phyloP scores from a whole-genome alignment of 2,329 filamentous ascomycete species.

The Clonostachys chloroleuca region DNA sequence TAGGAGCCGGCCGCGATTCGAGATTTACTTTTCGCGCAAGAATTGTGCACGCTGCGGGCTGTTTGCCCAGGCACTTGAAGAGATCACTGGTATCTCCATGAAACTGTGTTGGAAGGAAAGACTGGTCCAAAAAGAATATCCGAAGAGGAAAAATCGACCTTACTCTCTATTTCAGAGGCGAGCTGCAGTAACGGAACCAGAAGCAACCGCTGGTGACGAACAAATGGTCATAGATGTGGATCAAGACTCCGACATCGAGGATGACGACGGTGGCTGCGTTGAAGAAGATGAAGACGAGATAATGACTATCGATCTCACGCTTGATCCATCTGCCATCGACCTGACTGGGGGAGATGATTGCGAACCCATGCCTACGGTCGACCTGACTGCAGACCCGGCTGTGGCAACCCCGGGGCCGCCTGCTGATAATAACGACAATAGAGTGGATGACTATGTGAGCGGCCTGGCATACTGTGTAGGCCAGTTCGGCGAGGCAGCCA shows the following conservation, averaged over 20 bases:
- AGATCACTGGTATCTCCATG: slow-evolving; percentile 17
- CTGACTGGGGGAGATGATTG: background rate
- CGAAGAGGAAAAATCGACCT: no score
- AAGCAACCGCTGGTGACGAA: background rate
- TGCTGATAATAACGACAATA: slow-evolving; percentile 1
- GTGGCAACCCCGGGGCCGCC: no score
- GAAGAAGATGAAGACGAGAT: background rate
- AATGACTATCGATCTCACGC: no score
- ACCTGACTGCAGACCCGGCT: no score
- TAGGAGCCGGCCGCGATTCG: slow-evolving; percentile 17
- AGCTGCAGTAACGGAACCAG: background rate
- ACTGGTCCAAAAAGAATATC: slow-evolving; percentile 17
- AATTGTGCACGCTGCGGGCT: slow-evolving; percentile 19
- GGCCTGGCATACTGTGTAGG: slow-evolving; percentile 25
- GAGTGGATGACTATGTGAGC: slow-evolving; percentile 7
- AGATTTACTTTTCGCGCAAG: slow-evolving; percentile 26
- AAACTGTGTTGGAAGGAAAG: slow-evolving; percentile 17
- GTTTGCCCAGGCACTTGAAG: slow-evolving; percentile 15
- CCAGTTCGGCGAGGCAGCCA: slow-evolving; percentile 17
- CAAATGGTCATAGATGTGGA: slow-evolving; percentile 1
- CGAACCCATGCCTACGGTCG: no score
- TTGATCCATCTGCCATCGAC: background rate
- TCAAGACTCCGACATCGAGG: background rate
- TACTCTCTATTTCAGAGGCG: background rate
- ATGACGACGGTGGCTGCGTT: background rate